Evolutionary conservation across 1,284 basidiomycete species (phyloP).

Genomic region (Ustilago hordei): DNA sequence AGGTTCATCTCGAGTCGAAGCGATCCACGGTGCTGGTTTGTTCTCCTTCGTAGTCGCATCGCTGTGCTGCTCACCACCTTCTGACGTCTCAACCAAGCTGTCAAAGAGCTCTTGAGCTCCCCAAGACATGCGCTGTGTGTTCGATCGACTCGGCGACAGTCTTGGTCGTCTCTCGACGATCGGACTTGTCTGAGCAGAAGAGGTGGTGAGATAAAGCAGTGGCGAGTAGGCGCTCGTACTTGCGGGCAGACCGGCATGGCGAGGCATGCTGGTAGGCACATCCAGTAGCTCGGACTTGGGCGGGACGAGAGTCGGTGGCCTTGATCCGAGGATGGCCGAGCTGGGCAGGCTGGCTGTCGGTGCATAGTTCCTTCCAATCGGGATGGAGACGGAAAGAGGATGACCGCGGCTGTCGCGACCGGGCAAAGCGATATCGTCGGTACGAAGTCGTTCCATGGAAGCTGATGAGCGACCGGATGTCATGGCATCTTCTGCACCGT

Average conservation of each 20-base stretch:
- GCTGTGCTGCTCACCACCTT: constrained; percentile 4
- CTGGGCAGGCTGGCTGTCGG: constrained; percentile 43
- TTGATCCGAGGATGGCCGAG: constrained; percentile 46
- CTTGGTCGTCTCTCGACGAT: constrained; percentile 32
- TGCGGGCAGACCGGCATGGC: constrained; percentile 33
- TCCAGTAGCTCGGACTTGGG: constrained; percentile 22
- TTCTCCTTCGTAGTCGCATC: background rate
- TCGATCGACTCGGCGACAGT: constrained; percentile 29
- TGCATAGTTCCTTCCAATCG: constrained; percentile 26
- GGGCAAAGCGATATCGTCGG: constrained; percentile 27
- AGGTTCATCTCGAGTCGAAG: constrained; percentile 52
- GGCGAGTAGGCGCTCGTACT: constrained; percentile 54
- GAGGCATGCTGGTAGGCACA: constrained; percentile 26
- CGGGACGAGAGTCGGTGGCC: constrained; percentile 33
- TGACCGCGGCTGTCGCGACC: constrained; percentile 40
- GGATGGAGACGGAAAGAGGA: constrained; percentile 46
- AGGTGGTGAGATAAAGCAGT: constrained; percentile 33
- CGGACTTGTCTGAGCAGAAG: constrained; percentile 36
- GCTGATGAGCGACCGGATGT: constrained; percentile 51
- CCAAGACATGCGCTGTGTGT: constrained; percentile 43
- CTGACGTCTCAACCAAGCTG: constrained; percentile 33
- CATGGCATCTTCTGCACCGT: constrained; percentile 20
- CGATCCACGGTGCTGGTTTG: constrained; percentile 62
- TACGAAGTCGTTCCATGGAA: constrained; percentile 29
- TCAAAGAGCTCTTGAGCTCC: constrained; percentile 53